Base-by-base conservation (phyloP, 1,284 basidiomycete species). In the Ustilago hordei region DNA sequence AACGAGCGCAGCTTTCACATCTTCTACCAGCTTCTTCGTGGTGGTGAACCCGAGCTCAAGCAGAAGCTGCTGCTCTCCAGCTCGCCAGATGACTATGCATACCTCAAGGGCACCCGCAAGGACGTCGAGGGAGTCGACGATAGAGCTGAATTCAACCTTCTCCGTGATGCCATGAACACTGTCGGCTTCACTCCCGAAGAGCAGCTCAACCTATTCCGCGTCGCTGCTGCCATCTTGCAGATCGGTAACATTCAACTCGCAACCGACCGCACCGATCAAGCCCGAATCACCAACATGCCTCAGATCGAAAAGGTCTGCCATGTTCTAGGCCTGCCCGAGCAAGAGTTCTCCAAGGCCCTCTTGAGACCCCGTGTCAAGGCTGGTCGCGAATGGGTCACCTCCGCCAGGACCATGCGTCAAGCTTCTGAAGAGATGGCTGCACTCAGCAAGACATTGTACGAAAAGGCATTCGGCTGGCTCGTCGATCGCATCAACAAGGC, bases 101-200 rank as follows among this genome's bases (percentile, higher is more conserved):
- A 94, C 85, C 89, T 99, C 56, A 95, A 95, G 85, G 92, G 92
- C 87, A 95, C 94, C 53, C 88, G 95, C 81, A 89, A 92, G 66
- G 92, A 96, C 81, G 92, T 99, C 23, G 96, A 99, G 75, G 97
- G 97, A 1, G 93, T 99, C 43, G 92, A 99, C 84, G 97, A 99
- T 86, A 88, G 88, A 35, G 91, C 93, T 67, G 97, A 99, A 86
- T 99, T 95, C 95, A 88, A 89, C 53, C 86, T 90, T 6, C 88
- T 99, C 41, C 91, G 91, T 87, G 93, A 89, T 59, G 94, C 94
- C 0, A 89, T 98, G 34, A 91, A 94, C 74, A 90, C 92, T 9
- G 93, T 98, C 28, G 95, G 97, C 2, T 95, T 99, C 87, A 90
- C 92, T 5, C 81, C 90, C 13, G 87, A 90, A 0, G 96, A 99